phyloP scores from a whole-genome alignment of 108 stramenopile species.

The Conticribra guillardii region DNA sequence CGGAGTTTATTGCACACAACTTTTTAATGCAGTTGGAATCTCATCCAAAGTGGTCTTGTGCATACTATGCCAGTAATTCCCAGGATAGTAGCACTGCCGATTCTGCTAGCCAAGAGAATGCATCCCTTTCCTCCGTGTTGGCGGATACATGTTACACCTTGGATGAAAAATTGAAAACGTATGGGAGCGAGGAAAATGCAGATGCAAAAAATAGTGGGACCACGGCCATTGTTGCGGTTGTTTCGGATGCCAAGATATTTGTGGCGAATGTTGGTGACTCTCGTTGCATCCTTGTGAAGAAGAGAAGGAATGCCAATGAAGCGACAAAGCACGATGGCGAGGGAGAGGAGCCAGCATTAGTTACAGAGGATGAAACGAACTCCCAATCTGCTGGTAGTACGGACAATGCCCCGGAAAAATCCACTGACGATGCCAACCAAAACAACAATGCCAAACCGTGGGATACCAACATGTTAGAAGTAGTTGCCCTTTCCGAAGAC shows the following conservation, averaged over 20 bases:
- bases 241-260: slow-evolving; percentile 60
- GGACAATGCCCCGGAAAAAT: not conserved
- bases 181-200: too few relatives aligned
- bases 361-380: not conserved
- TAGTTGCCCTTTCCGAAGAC: slow-evolving; percentile 81
- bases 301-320: slow-evolving; percentile 9
- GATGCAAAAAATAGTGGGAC: slow-evolving; percentile 62
- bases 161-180: slow-evolving; percentile 59
- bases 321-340: slow-evolving; percentile 18
- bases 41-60: slow-evolving; percentile 22
- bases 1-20: slow-evolving; percentile 59
- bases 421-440: not conserved
- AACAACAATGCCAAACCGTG: not conserved
- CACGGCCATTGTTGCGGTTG: slow-evolving; percentile 81
- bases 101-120: too few relatives aligned
- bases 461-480: slow-evolving; percentile 12
- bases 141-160: slow-evolving; percentile 48
- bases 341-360: not conserved
- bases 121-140: slow-evolving; percentile 29
- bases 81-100: too few relatives aligned
- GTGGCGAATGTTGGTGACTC: slow-evolving; percentile 93
- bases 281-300: slow-evolving; percentile 80
- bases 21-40: slow-evolving; percentile 30
- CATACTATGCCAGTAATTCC: slow-evolving; percentile 21
- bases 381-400: not conserved